Evolutionary conservation across 345 rosid species (phyloP), one percentile per base, ranked within the genome.

Genomic region (Gossypium mustelinum): DNA sequence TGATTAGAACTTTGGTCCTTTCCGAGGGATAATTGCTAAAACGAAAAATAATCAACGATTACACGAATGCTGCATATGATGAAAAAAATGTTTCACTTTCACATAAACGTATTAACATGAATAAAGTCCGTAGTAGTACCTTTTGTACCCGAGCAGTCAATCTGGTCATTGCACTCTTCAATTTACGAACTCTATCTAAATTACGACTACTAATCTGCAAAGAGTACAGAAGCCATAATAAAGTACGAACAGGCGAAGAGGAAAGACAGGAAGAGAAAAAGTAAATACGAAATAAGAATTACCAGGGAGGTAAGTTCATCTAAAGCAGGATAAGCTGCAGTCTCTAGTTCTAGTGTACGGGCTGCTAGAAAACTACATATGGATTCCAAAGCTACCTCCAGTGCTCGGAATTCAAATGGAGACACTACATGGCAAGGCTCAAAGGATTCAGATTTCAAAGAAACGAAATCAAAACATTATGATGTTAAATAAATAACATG

Each of bases 81-180:
- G 16, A 7, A 43, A 7, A 57, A 56, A 43, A 11, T 17, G 24
- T 1, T 39, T 64, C 16, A 64, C 50, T 9, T 39, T 64, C 14
- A 64, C 68, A 64, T 29, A 68, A 7, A 7, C 20, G 25, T 68
- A 24, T 50, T 44, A 18, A 68, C 11, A 34, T 4, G 48, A 17
- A 54, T 56, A 18, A 16, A 39, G 17, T 71, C 20, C 13, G 16
- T 8, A 10, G 14, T 18, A 43, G 63, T 79, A 93, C 98, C 94
- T 95, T 95, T 73, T 95, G 98, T 77, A 93, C 99, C 47, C 99
- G 84, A 75, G 93, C 98, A 75, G 97, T 93, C 81, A 95, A 81
- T 79, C 98, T 88, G 27, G 94, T 93, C 98, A 95, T 93, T 64
- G 93, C 88, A 88, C 98, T 96, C 92, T 95, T 95, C 87, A 95